Evolutionary conservation across 1,284 basidiomycete genomes (phyloP), one percentile per base, ranked within the genome.

Genomic region (Ustilago curta): DNA sequence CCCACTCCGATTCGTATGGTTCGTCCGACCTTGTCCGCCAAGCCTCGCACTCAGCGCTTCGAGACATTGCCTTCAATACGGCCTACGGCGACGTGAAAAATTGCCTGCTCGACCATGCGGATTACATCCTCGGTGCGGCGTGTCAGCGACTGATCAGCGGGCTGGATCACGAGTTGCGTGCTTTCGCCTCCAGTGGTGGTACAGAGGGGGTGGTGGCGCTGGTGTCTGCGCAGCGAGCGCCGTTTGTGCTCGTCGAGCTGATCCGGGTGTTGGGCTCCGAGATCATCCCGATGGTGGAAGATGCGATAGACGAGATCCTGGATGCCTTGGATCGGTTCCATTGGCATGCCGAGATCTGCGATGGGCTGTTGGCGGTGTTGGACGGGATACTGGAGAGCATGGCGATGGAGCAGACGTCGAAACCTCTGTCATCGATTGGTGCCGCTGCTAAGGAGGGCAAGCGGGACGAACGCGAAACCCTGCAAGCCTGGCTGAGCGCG

Each of bases 251-350:
- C 23, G 79, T 84, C 16, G 79, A 84, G 51, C 74, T 83, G 56
- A 77, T 84, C 32, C 64, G 79, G 0, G 64, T 82, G 44, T 71
- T 84, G 1, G 83, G 83, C 12, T 59, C 69, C 3, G 79, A 82
- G 35, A 77, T 76, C 11, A 53, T 84, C 12, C 78, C 78, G 4
- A 73, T 77, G 58, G 78, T 84, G 4, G 77, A 84, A 40, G 83
- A 84, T 61, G 79, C 82, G 18, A 73, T 84, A 18, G 83, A 84
- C 50, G 83, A 84, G 60, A 72, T 84, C 7, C 49, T 84, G 2
- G 79, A 84, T 40, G 83, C 83, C 1, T 49, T 84, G 16, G 83
- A 84, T 58, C 69, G 79, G 2, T 84, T 81, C 47, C 82, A 84
- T 50, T 68, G 69, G 8, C 70, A 82, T 51, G 48, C 70, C 12